A percentile compares a stretch with the other conserved stretches of the same genome.
phyloP scores from a whole-genome alignment of 106 monocot species.

The Dendrobium officinale region DNA sequence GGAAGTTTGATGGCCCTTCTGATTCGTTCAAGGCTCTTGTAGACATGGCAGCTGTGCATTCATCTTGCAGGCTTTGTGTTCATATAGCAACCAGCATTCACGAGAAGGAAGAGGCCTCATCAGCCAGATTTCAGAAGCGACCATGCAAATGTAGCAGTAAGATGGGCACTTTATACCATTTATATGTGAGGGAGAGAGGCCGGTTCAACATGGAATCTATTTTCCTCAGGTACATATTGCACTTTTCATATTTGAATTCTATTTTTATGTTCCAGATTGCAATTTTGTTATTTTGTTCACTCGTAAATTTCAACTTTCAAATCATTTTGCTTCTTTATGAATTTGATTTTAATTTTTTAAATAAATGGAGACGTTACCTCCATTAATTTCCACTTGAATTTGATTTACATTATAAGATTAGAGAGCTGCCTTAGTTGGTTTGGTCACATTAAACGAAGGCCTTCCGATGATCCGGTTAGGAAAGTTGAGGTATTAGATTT shows the following conservation, averaged over 20 bases:
- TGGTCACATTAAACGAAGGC: too few species aligned
- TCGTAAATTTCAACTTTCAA: background rate
- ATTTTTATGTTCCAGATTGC: background rate
- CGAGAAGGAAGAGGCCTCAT: conserved; percentile 45
- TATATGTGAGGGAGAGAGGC: conserved; percentile 80
- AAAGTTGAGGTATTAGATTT: too few species aligned
- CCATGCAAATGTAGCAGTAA: conserved; percentile 49
- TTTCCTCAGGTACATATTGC: conserved; percentile 44
- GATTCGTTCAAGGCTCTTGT: conserved; percentile 85
- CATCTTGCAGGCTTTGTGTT: conserved; percentile 80
- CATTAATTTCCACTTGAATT: too few species aligned
- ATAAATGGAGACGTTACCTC: too few species aligned
- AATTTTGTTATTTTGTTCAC: background rate
- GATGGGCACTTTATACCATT: conserved; percentile 34
- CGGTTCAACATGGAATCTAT: conserved; percentile 48
- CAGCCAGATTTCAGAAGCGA: conserved; percentile 37
- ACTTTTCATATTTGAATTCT: background rate
- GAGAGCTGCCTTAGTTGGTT: too few species aligned
- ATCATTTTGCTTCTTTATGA: background rate
- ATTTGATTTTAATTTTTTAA: too few species aligned
- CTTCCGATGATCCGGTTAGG: too few species aligned
- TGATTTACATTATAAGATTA: too few species aligned
- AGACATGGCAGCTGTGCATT: conserved; percentile 89
- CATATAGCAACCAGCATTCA: conserved; percentile 62
- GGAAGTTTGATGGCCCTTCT: conserved; percentile 79